Base-by-base conservation (phyloP, 805 yeast species). In the Henningerozyma blattae region DNA sequence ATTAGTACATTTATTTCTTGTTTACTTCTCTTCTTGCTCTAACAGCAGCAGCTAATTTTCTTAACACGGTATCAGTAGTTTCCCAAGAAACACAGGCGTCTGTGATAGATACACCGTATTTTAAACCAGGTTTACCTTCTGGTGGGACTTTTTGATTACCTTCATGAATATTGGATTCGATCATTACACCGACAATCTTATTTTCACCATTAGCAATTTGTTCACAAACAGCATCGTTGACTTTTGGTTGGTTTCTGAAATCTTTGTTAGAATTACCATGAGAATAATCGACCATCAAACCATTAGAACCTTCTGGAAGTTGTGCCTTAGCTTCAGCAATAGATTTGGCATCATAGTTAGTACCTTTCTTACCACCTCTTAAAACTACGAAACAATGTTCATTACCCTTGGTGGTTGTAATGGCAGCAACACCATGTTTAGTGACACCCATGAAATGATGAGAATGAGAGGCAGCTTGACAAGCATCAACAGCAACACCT, bases 81-180 rank as follows among this genome's bases (percentile, higher is more conserved):
- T 81, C 91, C 85, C 94, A 84, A 39, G 84, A 72, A 40, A 89
- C 86, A 68, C 98, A 89, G 22, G 95, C 95, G 60, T 89, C 98
- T n/a, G 98, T 89, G 49, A 89, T 86, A 20, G 94, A 82, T 42
- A 86, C 83, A 42, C 98, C 98, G 62, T 89, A 89, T 52, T 80
- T 73, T 61, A 89, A 72, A 16, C 67, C 72, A 35, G 67, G 68
- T 53, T 79, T 78, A 35, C 94, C 95, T 37, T 72, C 64, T 31
- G 83, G 72, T 37, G 89, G 87, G 39, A 86, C 86, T 51, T 81
- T 77, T 67, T 91, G 98, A 64, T 93, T 79, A 34, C 98, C 98
- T 56, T 81, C 96, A 40, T 69, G 71, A 46, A 91, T 72, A 56
- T 89, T 83, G 38, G 93, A 78, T 68, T 91, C 98, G 53, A 91